Base-by-base conservation (phyloP, 2,329 filamentous ascomycete genomes). In the Nothophoma quercina region DNA sequence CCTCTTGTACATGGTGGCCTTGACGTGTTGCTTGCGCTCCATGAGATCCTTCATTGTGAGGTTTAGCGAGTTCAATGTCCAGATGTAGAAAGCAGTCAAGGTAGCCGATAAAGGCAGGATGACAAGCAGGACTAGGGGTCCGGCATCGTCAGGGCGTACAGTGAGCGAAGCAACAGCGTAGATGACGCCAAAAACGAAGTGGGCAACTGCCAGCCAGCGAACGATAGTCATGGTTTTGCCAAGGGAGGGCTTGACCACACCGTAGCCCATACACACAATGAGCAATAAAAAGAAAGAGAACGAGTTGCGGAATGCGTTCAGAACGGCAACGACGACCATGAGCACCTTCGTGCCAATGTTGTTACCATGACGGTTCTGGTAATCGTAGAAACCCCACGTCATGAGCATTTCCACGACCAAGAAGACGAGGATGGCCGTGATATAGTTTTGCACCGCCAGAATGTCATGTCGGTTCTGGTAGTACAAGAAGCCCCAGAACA, bases 321-420 rank as follows among this genome's bases (percentile, higher is more conserved):
- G 82, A 19, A 98, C 83, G 29, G 92, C 92, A n/a, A 97, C 93
- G 19, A 97, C 78, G 15, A 97, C 86, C 77, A 99, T 89, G 50
- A 98, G 81, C 5, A 88, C 89, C 73, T 96, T 96, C 51, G 91
- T 87, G 35, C 90, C 87, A 2, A 88, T 74, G 69, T 92, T 96
- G 45, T 91, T 86, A 32, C 95, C 95, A 69, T 96, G 86, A 30
- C 89, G 85, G 74, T 99, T 99, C 71, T 96, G 86, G 73, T 90
- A 98, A 77, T 99, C 95, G 74, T 98, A 99, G 79, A 96, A 99
- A 34, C 91, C 92, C 95, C 95, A 99, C 2, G 95, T 99, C 85
- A 98, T 93, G 69, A 98, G 81, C 87, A 98, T 96, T 75, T 99
- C 95, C 13, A 98, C 78, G 13, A 98, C 91, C 34, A 99, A 79